These are phyloP conservation scores for Astragalus membranaceus DNA, from an alignment of 306 rosid genomes.

Conservation along the genomic window DNA sequence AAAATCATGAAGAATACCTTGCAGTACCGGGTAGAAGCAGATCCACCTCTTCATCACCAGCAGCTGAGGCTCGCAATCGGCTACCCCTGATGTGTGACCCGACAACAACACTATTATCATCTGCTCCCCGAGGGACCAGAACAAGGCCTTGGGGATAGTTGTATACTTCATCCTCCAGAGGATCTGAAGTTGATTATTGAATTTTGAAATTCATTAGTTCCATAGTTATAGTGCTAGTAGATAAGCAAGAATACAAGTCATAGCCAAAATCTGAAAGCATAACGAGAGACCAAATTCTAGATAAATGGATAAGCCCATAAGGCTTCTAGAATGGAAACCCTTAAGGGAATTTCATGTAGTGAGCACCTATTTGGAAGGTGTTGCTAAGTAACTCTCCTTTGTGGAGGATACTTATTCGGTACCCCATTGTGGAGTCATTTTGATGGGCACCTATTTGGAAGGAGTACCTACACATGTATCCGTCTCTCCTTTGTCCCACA, in stretches of 20 bases:
- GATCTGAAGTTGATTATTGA: slow-evolving; percentile 50
- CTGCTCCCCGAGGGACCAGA: slow-evolving; percentile 76
- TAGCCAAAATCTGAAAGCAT: slow-evolving; percentile 4
- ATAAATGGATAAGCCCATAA: not conserved
- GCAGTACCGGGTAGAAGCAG: slow-evolving; percentile 98
- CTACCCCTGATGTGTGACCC: slow-evolving; percentile 95
- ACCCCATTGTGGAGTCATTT: too few relatives aligned
- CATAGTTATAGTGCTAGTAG: slow-evolving; percentile 13
- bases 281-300: not conserved
- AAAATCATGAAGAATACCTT: slow-evolving; percentile 42
- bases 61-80: slow-evolving; percentile 94
- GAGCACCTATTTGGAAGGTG: too few relatives aligned
- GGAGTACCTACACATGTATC: too few relatives aligned
- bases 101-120: slow-evolving; percentile 64
- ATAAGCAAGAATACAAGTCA: not conserved
- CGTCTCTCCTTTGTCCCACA: too few relatives aligned
- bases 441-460: too few relatives aligned
- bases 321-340: not conserved
- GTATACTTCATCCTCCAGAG: slow-evolving; percentile 71
- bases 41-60: slow-evolving; percentile 93
- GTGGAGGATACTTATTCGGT: too few relatives aligned
- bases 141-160: slow-evolving; percentile 93
- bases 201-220: slow-evolving; percentile 15
- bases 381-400: too few relatives aligned
- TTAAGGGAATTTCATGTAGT: too few relatives aligned